Conservation (phyloP, 75 land plant species). For the Pinus albicaulis region DNA sequence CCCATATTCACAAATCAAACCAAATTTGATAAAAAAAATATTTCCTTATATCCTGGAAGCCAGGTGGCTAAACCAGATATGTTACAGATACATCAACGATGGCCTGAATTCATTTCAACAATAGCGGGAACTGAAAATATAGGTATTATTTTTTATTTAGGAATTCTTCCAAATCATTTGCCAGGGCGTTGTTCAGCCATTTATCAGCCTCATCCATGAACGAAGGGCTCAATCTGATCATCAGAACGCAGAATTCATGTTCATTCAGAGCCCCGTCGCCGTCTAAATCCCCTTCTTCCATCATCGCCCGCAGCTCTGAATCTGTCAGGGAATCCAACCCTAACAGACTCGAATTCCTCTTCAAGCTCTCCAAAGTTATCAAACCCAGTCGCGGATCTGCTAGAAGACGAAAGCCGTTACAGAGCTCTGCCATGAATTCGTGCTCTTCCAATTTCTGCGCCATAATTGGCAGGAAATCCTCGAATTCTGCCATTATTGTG, state of each 20-base stretch:
- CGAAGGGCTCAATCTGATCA: constrained; percentile 58
- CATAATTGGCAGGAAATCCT: constrained; percentile 67
- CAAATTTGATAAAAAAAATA: too few relatives aligned
- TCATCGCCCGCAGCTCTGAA: constrained; percentile 52
- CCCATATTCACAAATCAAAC: too few relatives aligned
- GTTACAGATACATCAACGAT: too few relatives aligned
- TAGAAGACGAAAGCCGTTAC: constrained; percentile 59
- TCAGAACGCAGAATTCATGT: constrained; percentile 57
- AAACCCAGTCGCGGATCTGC: constrained; percentile 33
- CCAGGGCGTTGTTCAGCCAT: constrained; percentile 12
- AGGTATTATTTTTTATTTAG: too few relatives aligned
- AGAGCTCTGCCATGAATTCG: constrained; percentile 14
- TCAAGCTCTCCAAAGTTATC: constrained; percentile 71
- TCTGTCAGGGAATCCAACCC: constrained; percentile 50
- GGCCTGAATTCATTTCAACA: too few relatives aligned
- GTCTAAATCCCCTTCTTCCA: constrained; percentile 52
- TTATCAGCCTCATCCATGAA: constrained; percentile 29
- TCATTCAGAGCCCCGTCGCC: constrained; percentile 59
- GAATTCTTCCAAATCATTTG: not conserved
- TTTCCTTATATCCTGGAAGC: too few relatives aligned
- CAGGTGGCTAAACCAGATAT: too few relatives aligned
- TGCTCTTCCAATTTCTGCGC: constrained; percentile 24
- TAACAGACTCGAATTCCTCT: constrained; percentile 35
- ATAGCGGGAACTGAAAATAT: too few relatives aligned
- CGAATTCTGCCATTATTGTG: constrained; percentile 18